Percentiles rank a stretch among this genome's conserved stretches.
These are phyloP conservation scores for Xerocomus spinulosus DNA, from an alignment of 768 basidiomycete species.

Conservation along the genomic window DNA sequence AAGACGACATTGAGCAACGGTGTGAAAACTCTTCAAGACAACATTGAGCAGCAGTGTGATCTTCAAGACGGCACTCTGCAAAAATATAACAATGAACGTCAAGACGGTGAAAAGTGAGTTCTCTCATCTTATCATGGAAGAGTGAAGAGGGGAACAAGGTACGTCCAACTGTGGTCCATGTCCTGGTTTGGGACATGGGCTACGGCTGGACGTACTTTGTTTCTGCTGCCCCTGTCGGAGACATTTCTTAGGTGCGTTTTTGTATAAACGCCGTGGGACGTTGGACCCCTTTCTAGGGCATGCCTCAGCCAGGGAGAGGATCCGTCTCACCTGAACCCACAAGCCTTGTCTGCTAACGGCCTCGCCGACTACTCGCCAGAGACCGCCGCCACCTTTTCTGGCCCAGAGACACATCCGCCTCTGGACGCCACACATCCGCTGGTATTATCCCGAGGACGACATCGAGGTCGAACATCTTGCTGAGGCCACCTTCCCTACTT, in stretches of 20 bases:
- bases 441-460: too few species aligned
- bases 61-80: too few species aligned
- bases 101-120: too few species aligned
- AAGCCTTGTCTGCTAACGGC: slow-evolving; percentile 19
- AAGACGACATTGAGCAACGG: too few species aligned
- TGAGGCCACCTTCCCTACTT: too few species aligned
- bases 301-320: slow-evolving; percentile 6
- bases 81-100: too few species aligned
- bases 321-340: slow-evolving; percentile 17
- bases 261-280: not conserved
- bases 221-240: not conserved
- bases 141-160: not conserved
- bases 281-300: not conserved
- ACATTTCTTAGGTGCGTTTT: not conserved
- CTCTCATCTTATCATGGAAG: too few species aligned
- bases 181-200: not conserved
- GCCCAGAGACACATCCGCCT: slow-evolving; percentile 7
- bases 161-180: not conserved
- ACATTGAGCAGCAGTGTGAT: too few species aligned
- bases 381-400: slow-evolving; percentile 10
- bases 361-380: slow-evolving; percentile 18
- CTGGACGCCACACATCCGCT: too few species aligned
- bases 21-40: too few species aligned
- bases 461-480: too few species aligned
- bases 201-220: not conserved